These are phyloP conservation scores for Spathaspora hagerdaliae DNA, from an alignment of 805 yeast species.

Conservation along the genomic window DNA sequence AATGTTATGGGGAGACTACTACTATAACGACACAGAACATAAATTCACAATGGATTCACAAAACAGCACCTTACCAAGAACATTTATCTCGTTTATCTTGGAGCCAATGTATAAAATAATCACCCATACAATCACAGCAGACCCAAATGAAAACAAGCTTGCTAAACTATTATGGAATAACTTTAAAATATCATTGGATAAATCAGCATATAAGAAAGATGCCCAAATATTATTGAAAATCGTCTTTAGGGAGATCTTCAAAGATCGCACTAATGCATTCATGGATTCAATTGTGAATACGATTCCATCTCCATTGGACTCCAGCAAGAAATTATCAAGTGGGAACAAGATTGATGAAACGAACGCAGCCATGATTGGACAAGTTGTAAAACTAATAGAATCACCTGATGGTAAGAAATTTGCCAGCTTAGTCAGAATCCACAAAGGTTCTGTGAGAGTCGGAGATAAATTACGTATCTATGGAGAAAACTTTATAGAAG, in stretches of 20 bases:
- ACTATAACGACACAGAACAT: slow-evolving; percentile 40
- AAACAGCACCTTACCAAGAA: slow-evolving; percentile 22
- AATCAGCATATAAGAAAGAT: slow-evolving; percentile 45
- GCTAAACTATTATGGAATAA: slow-evolving; percentile 41
- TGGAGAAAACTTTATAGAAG: slow-evolving; percentile 50
- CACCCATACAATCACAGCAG: slow-evolving; percentile 54
- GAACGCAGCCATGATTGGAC: slow-evolving; percentile 12
- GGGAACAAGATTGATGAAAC: background rate
- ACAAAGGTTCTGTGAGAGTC: slow-evolving; percentile 52
- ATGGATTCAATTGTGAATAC: slow-evolving; percentile 40
- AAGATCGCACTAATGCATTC: slow-evolving; percentile 39
- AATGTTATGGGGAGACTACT: slow-evolving; percentile 77
- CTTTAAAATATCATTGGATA: slow-evolving; percentile 44
- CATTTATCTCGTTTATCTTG: slow-evolving; percentile 65
- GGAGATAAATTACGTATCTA: slow-evolving; percentile 50
- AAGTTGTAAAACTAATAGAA: slow-evolving; percentile 51
- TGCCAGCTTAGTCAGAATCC: slow-evolving; percentile 57
- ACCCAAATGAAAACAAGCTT: slow-evolving; percentile 35
- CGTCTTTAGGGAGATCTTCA: slow-evolving; percentile 52
- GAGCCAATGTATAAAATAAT: slow-evolving; percentile 79
- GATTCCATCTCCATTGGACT: slow-evolving; percentile 24
- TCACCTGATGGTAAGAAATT: slow-evolving; percentile 49
- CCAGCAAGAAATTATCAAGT: slow-evolving; percentile 9
- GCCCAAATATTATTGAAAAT: slow-evolving; percentile 54
- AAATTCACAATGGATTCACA: slow-evolving; percentile 39